Evolutionary conservation across 2,329 filamentous ascomycete species (phyloP).

Genomic region (Dactylellina parvicollis): DNA sequence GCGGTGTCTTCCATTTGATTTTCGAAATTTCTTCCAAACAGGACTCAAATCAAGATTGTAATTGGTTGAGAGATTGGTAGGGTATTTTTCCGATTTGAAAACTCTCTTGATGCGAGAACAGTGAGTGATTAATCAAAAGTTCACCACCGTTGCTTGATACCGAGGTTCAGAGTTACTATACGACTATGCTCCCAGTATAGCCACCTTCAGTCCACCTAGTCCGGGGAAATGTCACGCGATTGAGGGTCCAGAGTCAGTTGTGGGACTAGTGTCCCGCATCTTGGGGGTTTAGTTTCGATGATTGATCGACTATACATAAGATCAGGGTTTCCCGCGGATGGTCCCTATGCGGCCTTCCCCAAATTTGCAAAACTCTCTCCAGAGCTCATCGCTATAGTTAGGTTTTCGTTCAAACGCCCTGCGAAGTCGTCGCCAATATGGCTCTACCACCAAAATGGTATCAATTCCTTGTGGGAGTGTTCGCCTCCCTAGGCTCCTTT

Average conservation of each 20-base stretch:
- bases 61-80: neutral
- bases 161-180: slow-evolving; percentile 8
- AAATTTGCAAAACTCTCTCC: neutral
- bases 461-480: slow-evolving; percentile 67
- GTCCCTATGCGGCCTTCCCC: neutral
- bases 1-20: neutral
- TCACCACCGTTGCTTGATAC: no score
- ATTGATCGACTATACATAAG: slow-evolving; percentile 36
- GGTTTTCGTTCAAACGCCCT: neutral
- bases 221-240: neutral
- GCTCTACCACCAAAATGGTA: slow-evolving; percentile 64
- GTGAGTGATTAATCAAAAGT: slow-evolving; percentile 3
- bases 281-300: neutral
- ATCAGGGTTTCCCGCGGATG: slow-evolving; percentile 17
- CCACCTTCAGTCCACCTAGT: neutral
- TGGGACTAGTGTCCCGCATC: neutral
- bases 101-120: neutral
- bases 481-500: slow-evolving; percentile 68
- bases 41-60: neutral
- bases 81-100: neutral
- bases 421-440: slow-evolving; percentile 59
- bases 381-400: neutral
- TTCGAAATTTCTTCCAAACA: neutral
- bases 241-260: neutral
- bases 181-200: neutral